Conservation (phyloP, 2,329 filamentous ascomycete genomes). For the Septoria linicola region DNA sequence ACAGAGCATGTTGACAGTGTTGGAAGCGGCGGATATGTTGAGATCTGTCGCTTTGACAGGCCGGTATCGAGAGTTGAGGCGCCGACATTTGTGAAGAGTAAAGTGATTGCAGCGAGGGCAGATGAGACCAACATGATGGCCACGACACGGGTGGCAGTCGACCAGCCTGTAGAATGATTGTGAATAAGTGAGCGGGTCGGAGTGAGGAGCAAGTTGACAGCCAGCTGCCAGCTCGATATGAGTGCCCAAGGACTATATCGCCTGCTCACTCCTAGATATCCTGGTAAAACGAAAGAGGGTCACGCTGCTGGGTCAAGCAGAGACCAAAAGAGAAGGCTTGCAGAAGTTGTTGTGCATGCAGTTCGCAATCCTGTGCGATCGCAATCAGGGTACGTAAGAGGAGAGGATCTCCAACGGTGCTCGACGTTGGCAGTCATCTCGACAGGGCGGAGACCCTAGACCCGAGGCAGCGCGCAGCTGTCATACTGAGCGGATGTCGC, state of each 20-base stretch:
- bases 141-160: background rate
- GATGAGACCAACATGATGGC: slow-evolving; percentile 1
- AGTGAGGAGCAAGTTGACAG: background rate
- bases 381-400: background rate
- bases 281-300: background rate
- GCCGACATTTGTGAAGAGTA: background rate
- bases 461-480: background rate
- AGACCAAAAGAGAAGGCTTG: background rate
- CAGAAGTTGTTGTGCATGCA: background rate
- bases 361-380: background rate
- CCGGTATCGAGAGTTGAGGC: background rate
- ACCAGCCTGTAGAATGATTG: background rate
- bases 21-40: slow-evolving; percentile 13
- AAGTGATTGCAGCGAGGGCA: background rate
- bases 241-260: background rate
- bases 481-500: background rate
- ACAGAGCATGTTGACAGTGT: slow-evolving; percentile 22
- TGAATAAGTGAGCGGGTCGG: background rate
- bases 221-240: background rate
- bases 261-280: background rate
- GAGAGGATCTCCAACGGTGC: background rate
- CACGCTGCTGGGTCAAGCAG: background rate
- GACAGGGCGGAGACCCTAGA: background rate
- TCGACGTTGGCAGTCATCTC: background rate
- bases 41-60: background rate